These are phyloP conservation scores for Cercospora beticola DNA, from an alignment of 2,329 filamentous ascomycete genomes.

Conservation along the genomic window DNA sequence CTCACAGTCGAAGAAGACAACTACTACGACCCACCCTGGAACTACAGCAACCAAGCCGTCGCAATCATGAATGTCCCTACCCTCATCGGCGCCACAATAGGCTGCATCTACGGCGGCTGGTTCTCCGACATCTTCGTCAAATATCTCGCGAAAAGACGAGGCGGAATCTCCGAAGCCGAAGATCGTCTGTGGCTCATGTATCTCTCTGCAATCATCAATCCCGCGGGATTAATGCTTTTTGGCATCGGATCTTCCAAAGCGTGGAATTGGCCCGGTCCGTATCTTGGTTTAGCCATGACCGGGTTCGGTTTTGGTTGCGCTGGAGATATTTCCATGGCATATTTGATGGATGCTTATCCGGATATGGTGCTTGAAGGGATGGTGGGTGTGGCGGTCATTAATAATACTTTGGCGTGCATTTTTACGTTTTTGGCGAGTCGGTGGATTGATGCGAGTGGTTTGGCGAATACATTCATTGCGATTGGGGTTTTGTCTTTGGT, in stretches of 20 bases:
- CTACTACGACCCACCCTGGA: constrained; percentile 56
- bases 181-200: constrained; percentile 55
- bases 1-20: constrained; percentile 58
- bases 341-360: constrained; percentile 57
- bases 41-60: constrained; percentile 55
- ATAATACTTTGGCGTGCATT: constrained; percentile 56
- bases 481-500: constrained; percentile 54
- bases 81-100: constrained; percentile 55
- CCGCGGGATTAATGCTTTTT: constrained; percentile 54
- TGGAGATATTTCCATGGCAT: constrained; percentile 54
- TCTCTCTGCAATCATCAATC: constrained; percentile 52
- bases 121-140: constrained; percentile 57
- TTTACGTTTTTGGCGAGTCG: constrained; percentile 51
- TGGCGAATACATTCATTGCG: constrained; percentile 53
- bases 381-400: constrained; percentile 59
- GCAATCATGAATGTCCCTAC: constrained; percentile 61
- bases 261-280: constrained; percentile 55
- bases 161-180: constrained; percentile 57
- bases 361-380: constrained; percentile 60
- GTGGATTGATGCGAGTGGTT: constrained; percentile 51
- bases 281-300: constrained; percentile 58
- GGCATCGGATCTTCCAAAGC: constrained; percentile 53
- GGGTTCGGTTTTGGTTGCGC: constrained; percentile 61
- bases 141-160: constrained; percentile 56
- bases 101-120: constrained; percentile 59